phyloP scores from a whole-genome alignment of 1,139 yeast genomes.

The Suhomyces terraborum region DNA sequence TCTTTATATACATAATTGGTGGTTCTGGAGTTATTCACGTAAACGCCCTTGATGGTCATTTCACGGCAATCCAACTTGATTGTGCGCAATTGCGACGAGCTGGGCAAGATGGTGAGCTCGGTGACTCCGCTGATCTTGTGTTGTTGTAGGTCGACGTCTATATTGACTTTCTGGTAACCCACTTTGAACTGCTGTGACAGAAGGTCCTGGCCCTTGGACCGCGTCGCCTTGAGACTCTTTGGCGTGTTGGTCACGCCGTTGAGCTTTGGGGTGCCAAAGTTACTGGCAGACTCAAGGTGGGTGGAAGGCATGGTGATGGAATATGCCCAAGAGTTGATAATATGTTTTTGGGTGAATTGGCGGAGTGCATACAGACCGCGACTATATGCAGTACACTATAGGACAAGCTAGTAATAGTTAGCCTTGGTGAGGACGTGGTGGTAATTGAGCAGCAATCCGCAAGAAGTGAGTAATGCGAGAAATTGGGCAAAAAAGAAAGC shows the following conservation, averaged over 20 bases:
- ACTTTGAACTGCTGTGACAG: conserved; percentile 51
- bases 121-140: conserved; percentile 69
- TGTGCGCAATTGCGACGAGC: conserved; percentile 56
- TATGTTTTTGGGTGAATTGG: conserved; percentile 5
- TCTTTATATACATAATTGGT: conserved; percentile 43
- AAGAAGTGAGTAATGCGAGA: no score
- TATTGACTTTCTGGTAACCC: conserved; percentile 68
- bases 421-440: neutral
- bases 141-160: conserved; percentile 65
- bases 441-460: no score
- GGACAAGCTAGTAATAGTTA: no score
- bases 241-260: conserved; percentile 13
- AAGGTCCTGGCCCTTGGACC: conserved; percentile 26
- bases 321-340: neutral
- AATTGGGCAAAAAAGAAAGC: conserved; percentile 24
- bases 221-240: conserved; percentile 17
- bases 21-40: conserved; percentile 51
- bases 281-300: conserved; percentile 18
- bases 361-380: conserved; percentile 1
- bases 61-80: conserved; percentile 83
- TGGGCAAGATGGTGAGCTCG: conserved; percentile 78
- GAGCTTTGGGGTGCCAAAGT: conserved; percentile 10
- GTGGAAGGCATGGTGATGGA: conserved; percentile 26
- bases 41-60: conserved; percentile 61
- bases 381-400: conserved; percentile 6